Percentiles rank a stretch among this genome's conserved stretches.
These are phyloP conservation scores for Stephanodiscus triporus DNA, from an alignment of 108 stramenopile genomes.

Conservation along the genomic window DNA sequence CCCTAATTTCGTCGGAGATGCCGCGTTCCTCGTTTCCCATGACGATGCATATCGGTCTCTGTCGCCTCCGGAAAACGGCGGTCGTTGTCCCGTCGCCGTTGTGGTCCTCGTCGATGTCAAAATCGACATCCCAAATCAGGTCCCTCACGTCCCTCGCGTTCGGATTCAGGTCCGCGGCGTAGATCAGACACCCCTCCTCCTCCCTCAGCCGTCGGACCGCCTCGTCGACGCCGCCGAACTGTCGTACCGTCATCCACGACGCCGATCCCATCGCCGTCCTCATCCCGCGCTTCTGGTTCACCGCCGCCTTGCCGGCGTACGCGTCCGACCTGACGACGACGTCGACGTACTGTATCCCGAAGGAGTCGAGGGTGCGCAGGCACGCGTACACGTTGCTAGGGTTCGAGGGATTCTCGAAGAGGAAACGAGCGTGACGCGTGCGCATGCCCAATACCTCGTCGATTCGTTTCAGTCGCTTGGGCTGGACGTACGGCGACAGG, in stretches of 20 bases:
- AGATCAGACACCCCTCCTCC: constrained; percentile 66
- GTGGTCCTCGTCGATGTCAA: constrained; percentile 19
- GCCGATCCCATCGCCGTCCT: constrained; percentile 74
- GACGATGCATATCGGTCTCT: constrained; percentile 79
- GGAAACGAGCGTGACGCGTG: constrained; percentile 63
- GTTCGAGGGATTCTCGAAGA: constrained; percentile 95
- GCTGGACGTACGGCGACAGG: constrained; percentile 57
- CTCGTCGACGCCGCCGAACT: constrained; percentile 44
- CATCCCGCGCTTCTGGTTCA: constrained; percentile 78
- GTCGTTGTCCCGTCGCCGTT: neutral
- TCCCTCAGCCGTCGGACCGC: constrained; percentile 27
- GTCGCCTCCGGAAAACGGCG: too few relatives aligned
- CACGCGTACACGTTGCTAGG: constrained; percentile 96
- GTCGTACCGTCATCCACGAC: constrained; percentile 44
- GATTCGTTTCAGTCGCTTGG: constrained; percentile 66
- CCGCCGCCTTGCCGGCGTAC: constrained; percentile 72
- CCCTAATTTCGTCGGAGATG: constrained; percentile 68
- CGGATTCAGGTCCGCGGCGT: constrained; percentile 75
- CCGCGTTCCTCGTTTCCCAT: constrained; percentile 93
- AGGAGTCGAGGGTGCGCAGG: constrained; percentile 89
- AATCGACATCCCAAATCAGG: constrained; percentile 66
- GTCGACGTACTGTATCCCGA: constrained; percentile 85
- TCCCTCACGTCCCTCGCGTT: constrained; percentile 69
- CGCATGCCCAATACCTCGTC: constrained; percentile 58
- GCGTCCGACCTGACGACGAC: constrained; percentile 62